These are phyloP conservation scores for Leptosphaerulina australis DNA, from an alignment of 2,329 filamentous ascomycete genomes.

Conservation along the genomic window DNA sequence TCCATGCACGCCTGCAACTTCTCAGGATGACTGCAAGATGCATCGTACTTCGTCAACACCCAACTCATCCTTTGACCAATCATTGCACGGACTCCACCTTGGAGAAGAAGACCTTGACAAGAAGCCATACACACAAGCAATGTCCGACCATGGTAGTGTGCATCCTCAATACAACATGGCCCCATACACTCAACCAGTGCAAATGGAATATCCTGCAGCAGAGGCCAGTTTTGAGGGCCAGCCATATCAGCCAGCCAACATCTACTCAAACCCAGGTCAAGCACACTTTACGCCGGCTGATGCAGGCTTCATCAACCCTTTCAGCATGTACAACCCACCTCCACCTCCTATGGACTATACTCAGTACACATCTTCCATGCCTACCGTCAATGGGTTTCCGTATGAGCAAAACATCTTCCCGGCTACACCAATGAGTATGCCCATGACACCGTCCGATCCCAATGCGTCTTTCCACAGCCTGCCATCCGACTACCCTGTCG, in stretches of 20 bases:
- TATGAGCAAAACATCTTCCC: no score
- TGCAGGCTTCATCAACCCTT: constrained; percentile 15
- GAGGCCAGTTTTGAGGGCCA: constrained; percentile 7
- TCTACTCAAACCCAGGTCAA: constrained; percentile 3
- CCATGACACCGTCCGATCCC: constrained; percentile 5
- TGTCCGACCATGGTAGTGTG: constrained; percentile 4
- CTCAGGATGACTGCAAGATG: constrained; percentile 7
- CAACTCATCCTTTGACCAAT: constrained; percentile 16
- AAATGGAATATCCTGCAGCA: constrained; percentile 12
- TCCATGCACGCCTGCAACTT: constrained; percentile 3
- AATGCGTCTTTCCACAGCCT: constrained; percentile 18
- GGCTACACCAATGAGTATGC: constrained; percentile 6
- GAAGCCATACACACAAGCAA: constrained; percentile 9
- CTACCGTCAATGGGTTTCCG: background rate
- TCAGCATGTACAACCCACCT: constrained; percentile 11
- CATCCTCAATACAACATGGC: constrained; percentile 6
- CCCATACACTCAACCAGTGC: constrained; percentile 12
- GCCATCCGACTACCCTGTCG: constrained; percentile 13
- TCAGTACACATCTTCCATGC: background rate
- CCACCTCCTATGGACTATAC: constrained; percentile 9
- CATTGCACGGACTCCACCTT: constrained; percentile 9
- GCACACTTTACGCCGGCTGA: background rate
- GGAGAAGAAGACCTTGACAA: constrained; percentile 14
- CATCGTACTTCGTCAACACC: constrained; percentile 9
- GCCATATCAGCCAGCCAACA: constrained; percentile 2